Base-by-base conservation (phyloP, 1,139 yeast genomes). In the Nadsonia starkeyi-henricii region DNA sequence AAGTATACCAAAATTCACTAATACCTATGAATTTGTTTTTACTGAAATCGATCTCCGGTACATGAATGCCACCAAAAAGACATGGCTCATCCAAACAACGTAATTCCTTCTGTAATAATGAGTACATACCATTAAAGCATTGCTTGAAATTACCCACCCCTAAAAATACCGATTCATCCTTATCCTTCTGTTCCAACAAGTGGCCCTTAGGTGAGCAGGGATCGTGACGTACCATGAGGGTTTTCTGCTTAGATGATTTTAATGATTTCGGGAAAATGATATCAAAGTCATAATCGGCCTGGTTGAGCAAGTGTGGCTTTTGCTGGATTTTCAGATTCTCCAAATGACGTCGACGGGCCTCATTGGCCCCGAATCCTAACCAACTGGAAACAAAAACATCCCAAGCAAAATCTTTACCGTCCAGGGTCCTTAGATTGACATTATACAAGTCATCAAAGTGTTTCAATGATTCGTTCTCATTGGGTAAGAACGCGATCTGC, bases 1-100 rank as follows among this genome's bases (percentile, higher is more conserved):
- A 72, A 2, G 86, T 78, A 60, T 82, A 81, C 88, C 91, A 83
- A 61, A 82, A 84, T 42, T 88, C 94, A 57, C 88, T 80, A 2
- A 85, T 85, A 0, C 93, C 93, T 37, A 81, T 73, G 54, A 84
- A 82, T 52, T 75, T 77, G 54, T 78, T 77, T 37, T 74, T 67
- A 46, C 72, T 75, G 56, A 82, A 80, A 57, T 81, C 85, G 62
- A 85, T 77, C 1, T 80, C 74, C 0, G 94, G 94, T 19, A 64
- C 69, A 47, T 66, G 69, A 8, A 61, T 58, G n/a, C 69, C 69
- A 47, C 66, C 62, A 50, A 66, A 66, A 41, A 68, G 51, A 52
- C 73, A 69, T 8, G 73, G 73, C 37, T 67, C 67, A 46, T 69
- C 73, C 26, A 55, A 57, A 57, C 69, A 73, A 41, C 63, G 69